phyloP scores from a whole-genome alignment of 1,284 basidiomycete genomes.

The Malassezia psittaci region DNA sequence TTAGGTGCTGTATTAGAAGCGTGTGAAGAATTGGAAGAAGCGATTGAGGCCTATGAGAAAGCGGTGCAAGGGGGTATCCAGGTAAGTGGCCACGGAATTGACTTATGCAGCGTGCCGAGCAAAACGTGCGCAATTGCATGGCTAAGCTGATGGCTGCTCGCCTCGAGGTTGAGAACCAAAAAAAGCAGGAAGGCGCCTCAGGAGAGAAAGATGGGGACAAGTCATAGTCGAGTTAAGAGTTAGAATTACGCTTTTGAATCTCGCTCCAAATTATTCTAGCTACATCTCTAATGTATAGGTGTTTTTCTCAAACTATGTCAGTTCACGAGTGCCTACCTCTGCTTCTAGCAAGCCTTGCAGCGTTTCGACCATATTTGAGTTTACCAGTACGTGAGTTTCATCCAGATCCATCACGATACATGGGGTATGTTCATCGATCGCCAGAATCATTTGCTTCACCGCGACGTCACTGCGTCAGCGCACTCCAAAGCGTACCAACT shows the following conservation, averaged over 20 bases:
- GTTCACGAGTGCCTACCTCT: slow-evolving; percentile 55
- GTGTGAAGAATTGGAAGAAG: slow-evolving; percentile 68
- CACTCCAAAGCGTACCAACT: slow-evolving; percentile 7
- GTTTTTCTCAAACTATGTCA: slow-evolving; percentile 37
- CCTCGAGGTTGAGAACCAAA: slow-evolving; percentile 14
- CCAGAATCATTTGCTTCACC: slow-evolving; percentile 75
- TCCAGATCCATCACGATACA: slow-evolving; percentile 82
- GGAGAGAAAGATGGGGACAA: not conserved
- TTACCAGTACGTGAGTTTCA: slow-evolving; percentile 70
- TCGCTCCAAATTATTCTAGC: not conserved
- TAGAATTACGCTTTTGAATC: not conserved
- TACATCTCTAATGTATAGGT: slow-evolving; percentile 33
- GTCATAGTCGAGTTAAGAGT: not conserved
- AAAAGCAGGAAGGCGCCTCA: slow-evolving; percentile 1
- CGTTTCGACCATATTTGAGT: slow-evolving; percentile 65
- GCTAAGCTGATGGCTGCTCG: slow-evolving; percentile 34
- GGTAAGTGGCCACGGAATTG: not conserved
- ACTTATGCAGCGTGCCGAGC: slow-evolving; percentile 54
- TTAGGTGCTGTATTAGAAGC: slow-evolving; percentile 82
- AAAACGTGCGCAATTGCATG: slow-evolving; percentile 78
- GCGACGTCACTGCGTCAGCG: slow-evolving; percentile 63
- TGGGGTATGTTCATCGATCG: slow-evolving; percentile 59
- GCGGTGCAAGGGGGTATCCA: slow-evolving; percentile 70
- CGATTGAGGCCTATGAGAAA: slow-evolving; percentile 66
- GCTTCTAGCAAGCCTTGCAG: slow-evolving; percentile 63